Base-by-base conservation (phyloP, 2,329 filamentous ascomycete species). In the Pseudocercospora macadamiae region DNA sequence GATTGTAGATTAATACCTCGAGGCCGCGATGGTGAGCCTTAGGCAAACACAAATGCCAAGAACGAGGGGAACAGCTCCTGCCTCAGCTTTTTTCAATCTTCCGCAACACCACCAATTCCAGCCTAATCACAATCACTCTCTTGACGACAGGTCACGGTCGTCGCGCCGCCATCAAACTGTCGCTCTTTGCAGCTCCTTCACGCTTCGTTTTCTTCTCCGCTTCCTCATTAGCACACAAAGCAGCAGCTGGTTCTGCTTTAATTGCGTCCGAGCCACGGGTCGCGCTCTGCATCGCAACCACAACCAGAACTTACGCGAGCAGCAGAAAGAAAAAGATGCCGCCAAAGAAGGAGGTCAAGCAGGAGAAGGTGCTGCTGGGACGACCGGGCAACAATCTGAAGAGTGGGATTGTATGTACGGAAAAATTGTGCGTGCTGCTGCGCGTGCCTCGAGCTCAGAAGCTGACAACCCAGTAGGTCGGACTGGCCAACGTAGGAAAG, bases 401-500 rank as follows among this genome's bases (percentile, higher is more conserved):
- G 87, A 97, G 91, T 83, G 96, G 95, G 82, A 99, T 99, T 80
- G 85, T 88, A 85, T 87, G 95, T 96, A 69, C 64, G 69, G 57
- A 62, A 54, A 65, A 65, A 61, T 64, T 68, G 71, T 71, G 67
- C 70, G 66, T 68, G 69, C 65, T 64, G 25, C 59, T 63, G 64
- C 63, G 63, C 64, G 62, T 73, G 62, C 60, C 60, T 66, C 66
- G 32, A 56, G 60, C 68, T 67, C 66, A n/a, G 19, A 69, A 75
- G 70, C 78, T 78, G 74, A 79, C 74, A 75, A 70, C 75, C 28
- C 25, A 73, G 63, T 76, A 96, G 92, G 92, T 99, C 79, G 95
- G 95, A 80, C 88, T 99, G 73, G 95, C 95, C 78, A 99, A 99
- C 79, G 96, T 99, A 71, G 95, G 95, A 79, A 99, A 99, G 83